Conservation (phyloP, 768 basidiomycete species). For the Tephrocybe sp. region DNA sequence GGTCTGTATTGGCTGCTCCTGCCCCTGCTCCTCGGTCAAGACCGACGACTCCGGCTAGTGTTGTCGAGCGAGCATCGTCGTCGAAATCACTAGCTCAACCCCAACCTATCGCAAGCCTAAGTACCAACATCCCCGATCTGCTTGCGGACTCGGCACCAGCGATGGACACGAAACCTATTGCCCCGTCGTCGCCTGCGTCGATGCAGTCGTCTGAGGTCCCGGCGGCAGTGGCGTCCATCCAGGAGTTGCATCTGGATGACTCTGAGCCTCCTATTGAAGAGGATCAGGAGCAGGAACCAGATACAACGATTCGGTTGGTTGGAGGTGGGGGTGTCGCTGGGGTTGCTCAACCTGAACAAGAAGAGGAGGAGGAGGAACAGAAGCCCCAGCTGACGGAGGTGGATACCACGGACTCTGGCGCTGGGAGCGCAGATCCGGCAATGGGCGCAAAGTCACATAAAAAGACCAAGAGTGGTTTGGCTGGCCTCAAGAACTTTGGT, state of each 20-base stretch:
- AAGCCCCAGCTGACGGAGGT: slow-evolving; percentile 33
- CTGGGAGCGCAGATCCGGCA: slow-evolving; percentile 28
- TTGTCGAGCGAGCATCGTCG: slow-evolving; percentile 2
- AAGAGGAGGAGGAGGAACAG: slow-evolving; percentile 24
- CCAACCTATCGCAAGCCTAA: no score
- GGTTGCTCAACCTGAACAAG: slow-evolving; percentile 23
- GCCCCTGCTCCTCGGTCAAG: not conserved
- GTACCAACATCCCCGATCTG: slow-evolving; percentile 49
- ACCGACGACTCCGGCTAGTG: not conserved
- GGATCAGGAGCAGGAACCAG: slow-evolving; percentile 21
- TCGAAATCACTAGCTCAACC: slow-evolving; percentile 10
- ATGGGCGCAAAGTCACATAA: slow-evolving; percentile 39
- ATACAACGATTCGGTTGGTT: slow-evolving; percentile 56
- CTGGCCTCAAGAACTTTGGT: slow-evolving; percentile 55
- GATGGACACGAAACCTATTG: slow-evolving; percentile 34
- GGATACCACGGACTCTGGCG: slow-evolving; percentile 32
- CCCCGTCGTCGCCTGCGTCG: slow-evolving; percentile 23
- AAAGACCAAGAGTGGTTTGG: slow-evolving; percentile 57
- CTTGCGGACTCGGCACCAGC: slow-evolving; percentile 41
- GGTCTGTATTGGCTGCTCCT: not conserved
- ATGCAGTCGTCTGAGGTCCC: slow-evolving; percentile 9
- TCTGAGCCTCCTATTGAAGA: not conserved
- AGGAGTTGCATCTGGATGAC: slow-evolving; percentile 1
- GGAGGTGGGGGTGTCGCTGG: slow-evolving; percentile 52
- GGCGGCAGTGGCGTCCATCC: slow-evolving; percentile 3